Base-by-base conservation (phyloP, 495 filamentous ascomycete species). In the Bathelium albidoporum region DNA sequence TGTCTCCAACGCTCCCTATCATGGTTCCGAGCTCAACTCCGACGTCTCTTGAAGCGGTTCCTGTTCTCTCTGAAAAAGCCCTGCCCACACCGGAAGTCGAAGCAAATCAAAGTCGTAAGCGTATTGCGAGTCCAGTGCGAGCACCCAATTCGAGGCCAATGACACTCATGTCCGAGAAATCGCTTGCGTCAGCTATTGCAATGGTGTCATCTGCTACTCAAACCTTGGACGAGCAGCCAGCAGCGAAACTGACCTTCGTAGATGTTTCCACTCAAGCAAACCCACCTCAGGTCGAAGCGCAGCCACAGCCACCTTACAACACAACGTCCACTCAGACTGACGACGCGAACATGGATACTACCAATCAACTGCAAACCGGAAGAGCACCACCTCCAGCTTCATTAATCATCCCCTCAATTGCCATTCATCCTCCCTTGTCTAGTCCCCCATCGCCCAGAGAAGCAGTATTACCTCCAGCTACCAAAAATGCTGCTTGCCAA, bases 291-390 rank as follows among this genome's bases (percentile, higher is more conserved):
- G 44, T 49, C 5, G 44, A 18, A n/a, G n/a, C n/a, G n/a, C n/a
- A n/a, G n/a, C n/a, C n/a, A n/a, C 44, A 49, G 7, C 29, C 58
- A 2, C 18, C 52, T 14, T 71, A 71, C 58, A 59, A 5, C 18
- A 82, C 86, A 18, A 72, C 75, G 1, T 88, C 86, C 3, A 92
- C 89, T 0, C 92, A 96, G 72, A 97, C 92, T 2, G 86, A 87
- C 74, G 74, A 22, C 77, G 78, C 64, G 70, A 75, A 22, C 59
- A 41, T 65, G 53, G 64, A 44, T 66, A 69, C 52, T 62, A 63
- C 16, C 16, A 60, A 26, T 45, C 64, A 26, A 28, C 65, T 7
- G 53, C 26, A 61, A 24, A 59, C 32, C 45, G 66, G 60, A 59
- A 64, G 41, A 36, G 63, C 32, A 34, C 68, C 65, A 64, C 67